Evolutionary conservation across 2,329 filamentous ascomycete species (phyloP).

Genomic region (Pyrenochaeta sp.): DNA sequence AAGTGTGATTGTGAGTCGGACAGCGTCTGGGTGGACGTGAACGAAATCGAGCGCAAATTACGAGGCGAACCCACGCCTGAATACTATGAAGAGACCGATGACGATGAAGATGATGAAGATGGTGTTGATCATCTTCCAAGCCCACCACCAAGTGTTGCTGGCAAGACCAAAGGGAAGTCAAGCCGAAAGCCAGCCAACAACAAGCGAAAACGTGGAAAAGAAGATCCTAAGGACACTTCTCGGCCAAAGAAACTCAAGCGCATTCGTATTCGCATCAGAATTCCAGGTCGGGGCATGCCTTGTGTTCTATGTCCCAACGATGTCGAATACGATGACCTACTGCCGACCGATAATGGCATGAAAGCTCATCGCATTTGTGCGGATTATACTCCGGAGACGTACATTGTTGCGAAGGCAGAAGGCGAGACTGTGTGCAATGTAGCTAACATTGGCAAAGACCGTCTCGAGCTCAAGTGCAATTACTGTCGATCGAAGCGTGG

Average conservation of each 20-base stretch:
- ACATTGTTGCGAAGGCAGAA: constrained; percentile 73
- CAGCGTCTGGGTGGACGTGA: constrained; percentile 97
- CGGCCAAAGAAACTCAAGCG: constrained; percentile 75
- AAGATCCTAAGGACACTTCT: constrained; percentile 54
- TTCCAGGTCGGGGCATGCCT: constrained; percentile 76
- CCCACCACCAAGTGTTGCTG: constrained; percentile 77
- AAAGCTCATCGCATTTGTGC: constrained; percentile 90
- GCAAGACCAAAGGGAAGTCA: constrained; percentile 73
- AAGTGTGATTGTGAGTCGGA: constrained; percentile 97
- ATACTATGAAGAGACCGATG: constrained; percentile 81
- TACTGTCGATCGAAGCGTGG: constrained; percentile 94
- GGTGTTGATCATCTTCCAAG: constrained; percentile 72
- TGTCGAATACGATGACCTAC: constrained; percentile 79
- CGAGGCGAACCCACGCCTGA: constrained; percentile 83
- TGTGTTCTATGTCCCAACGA: constrained; percentile 95
- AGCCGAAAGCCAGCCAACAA: constrained; percentile 76
- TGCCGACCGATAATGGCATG: constrained; percentile 86
- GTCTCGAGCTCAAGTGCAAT: constrained; percentile 90
- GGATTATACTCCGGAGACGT: constrained; percentile 90
- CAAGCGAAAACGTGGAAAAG: constrained; percentile 56
- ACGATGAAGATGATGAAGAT: constrained; percentile 69
- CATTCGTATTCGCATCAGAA: constrained; percentile 76
- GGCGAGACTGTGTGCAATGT: constrained; percentile 78
- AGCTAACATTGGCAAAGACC: constrained; percentile 82
- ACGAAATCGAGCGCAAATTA: constrained; percentile 93